phyloP scores from a whole-genome alignment of 768 basidiomycete genomes.

The Boletus eberwhitei region DNA sequence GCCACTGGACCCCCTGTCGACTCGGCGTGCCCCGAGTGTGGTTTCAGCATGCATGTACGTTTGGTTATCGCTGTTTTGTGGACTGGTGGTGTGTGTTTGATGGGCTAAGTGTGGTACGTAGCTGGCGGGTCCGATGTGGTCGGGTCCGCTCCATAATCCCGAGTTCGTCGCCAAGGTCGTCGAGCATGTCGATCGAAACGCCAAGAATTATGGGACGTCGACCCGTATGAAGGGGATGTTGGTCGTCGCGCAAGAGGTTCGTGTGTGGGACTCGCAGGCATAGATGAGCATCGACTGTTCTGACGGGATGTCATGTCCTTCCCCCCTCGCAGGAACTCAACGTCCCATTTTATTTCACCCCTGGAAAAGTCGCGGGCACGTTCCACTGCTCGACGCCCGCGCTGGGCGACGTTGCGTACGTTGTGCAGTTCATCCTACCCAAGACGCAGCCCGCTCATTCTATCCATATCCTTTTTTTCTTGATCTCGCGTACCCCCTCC shows the following conservation, averaged over 20 bases:
- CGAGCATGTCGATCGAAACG: constrained; percentile 61
- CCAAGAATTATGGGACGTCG: constrained; percentile 71
- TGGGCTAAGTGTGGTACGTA: constrained; percentile 26
- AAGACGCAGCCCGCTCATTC: background rate
- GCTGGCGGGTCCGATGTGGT: constrained; percentile 98
- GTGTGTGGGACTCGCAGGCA: constrained; percentile 16
- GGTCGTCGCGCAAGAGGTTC: constrained; percentile 80
- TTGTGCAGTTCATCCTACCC: constrained; percentile 1
- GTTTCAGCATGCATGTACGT: constrained; percentile 66
- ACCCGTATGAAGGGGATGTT: constrained; percentile 95
- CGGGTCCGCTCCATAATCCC: constrained; percentile 76
- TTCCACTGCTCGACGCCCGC: constrained; percentile 83
- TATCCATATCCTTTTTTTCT: background rate
- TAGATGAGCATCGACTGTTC: background rate
- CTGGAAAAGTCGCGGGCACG: constrained; percentile 68
- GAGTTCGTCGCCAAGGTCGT: constrained; percentile 75
- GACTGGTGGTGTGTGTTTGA: background rate
- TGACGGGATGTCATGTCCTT: background rate
- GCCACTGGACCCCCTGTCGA: constrained; percentile 64
- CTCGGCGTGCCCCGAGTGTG: constrained; percentile 79
- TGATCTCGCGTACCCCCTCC: no score
- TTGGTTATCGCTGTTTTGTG: constrained; percentile 15
- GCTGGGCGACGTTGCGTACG: constrained; percentile 72
- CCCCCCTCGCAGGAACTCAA: constrained; percentile 58
- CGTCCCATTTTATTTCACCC: constrained; percentile 85